Percentiles rank a stretch among this genome's conserved stretches.
Evolutionary conservation across 441 rosid genomes (phyloP).

Genomic region (Sinapis alba): DNA sequence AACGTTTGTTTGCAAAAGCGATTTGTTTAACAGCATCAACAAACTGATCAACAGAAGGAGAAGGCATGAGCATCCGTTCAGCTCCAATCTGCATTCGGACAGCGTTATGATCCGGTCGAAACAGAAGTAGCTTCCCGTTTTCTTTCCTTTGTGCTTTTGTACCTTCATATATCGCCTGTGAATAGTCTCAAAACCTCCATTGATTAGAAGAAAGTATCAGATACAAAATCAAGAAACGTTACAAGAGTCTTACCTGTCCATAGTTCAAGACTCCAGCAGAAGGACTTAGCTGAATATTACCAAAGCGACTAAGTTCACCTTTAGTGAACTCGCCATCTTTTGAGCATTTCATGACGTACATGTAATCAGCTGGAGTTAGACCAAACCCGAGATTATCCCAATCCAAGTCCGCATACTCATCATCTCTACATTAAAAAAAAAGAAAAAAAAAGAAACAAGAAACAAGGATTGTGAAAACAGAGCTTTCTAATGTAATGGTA

Average conservation of each 20-base stretch:
- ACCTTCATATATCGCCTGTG: slow-evolving; percentile 78
- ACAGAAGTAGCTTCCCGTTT: slow-evolving; percentile 62
- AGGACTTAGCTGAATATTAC: slow-evolving; percentile 77
- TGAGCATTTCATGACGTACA: slow-evolving; percentile 68
- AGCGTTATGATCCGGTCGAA: slow-evolving; percentile 78
- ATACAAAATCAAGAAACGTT: background rate
- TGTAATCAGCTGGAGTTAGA: slow-evolving; percentile 67
- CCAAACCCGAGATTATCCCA: slow-evolving; percentile 94
- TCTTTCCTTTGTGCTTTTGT: slow-evolving; percentile 73
- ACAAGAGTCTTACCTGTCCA: slow-evolving; percentile 65
- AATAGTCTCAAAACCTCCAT: background rate
- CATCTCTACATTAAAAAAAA: slow-evolving; percentile 38
- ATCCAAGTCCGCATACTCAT: slow-evolving; percentile 71
- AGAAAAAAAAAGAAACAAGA: too few species aligned
- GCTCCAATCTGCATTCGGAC: slow-evolving; percentile 70
- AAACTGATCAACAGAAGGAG: slow-evolving; percentile 74
- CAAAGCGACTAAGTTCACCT: slow-evolving; percentile 59
- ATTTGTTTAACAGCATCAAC: slow-evolving; percentile 67
- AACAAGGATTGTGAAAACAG: slow-evolving; percentile 8
- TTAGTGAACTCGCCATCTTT: slow-evolving; percentile 48
- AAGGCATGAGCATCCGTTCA: slow-evolving; percentile 85
- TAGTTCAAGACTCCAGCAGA: slow-evolving; percentile 83
- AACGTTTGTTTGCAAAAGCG: slow-evolving; percentile 69
- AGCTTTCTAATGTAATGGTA: background rate
- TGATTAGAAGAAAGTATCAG: background rate